Conservation (phyloP, 805 yeast genomes). For the Lipomyces orientalis region DNA sequence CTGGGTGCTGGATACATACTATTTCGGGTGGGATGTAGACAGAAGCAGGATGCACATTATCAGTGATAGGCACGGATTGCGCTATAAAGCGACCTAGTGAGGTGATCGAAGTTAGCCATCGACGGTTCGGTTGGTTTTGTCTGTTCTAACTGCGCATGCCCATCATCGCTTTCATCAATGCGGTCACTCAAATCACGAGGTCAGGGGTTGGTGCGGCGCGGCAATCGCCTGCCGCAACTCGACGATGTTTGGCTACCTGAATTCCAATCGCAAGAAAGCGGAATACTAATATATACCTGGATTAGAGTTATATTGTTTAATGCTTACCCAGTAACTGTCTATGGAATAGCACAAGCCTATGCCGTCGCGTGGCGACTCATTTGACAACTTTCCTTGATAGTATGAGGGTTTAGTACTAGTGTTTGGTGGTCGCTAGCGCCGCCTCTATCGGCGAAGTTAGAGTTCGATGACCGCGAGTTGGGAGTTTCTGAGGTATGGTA, state of each 20-base stretch:
- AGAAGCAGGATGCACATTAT: conserved; percentile 80
- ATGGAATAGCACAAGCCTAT: neutral
- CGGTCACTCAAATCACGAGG: neutral
- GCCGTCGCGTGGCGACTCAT: neutral
- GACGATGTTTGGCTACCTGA: neutral
- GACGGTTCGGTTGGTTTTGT: no score
- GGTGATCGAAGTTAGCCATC: neutral
- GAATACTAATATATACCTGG: neutral
- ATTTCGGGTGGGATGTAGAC: conserved; percentile 71
- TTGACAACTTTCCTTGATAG: neutral
- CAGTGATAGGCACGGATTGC: neutral
- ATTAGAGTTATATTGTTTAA: no score
- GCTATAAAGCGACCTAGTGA: neutral
- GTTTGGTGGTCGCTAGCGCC: no score
- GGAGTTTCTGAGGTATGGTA: neutral
- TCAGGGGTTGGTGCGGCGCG: conserved; percentile 3
- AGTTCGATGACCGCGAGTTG: neutral
- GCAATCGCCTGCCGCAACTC: neutral
- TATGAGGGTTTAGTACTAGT: neutral
- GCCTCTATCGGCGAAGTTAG: neutral
- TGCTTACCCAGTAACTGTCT: neutral
- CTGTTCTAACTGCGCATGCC: neutral
- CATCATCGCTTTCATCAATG: neutral
- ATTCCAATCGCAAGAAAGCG: neutral
- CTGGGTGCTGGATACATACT: conserved; percentile 43